These are phyloP conservation scores for Arthrocladium fulminans DNA, from an alignment of 2,329 filamentous ascomycete species.

Conservation along the genomic window DNA sequence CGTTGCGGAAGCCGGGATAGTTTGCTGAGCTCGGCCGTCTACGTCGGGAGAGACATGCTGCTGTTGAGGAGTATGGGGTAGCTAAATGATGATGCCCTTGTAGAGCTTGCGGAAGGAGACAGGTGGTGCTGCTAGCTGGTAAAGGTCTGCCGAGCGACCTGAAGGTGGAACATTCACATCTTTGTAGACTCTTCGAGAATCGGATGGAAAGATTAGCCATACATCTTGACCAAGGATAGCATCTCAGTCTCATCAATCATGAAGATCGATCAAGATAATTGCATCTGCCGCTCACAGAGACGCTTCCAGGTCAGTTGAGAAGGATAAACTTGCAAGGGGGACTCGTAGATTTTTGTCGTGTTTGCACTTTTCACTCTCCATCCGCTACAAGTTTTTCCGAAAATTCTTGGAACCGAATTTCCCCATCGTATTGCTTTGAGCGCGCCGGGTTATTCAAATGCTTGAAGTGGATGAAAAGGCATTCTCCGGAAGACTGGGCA, in stretches of 20 bases:
- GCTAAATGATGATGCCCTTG: not conserved
- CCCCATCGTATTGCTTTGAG: no score
- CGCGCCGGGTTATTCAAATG: no score
- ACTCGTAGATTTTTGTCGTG: no score
- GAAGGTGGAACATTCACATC: not conserved
- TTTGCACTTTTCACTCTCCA: no score
- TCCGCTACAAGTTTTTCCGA: no score
- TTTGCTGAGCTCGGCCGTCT: not conserved
- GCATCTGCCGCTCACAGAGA: not conserved
- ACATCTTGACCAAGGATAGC: conserved; percentile 1
- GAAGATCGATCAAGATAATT: conserved; percentile 1
- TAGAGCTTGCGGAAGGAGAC: not conserved
- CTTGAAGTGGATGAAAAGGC: no score
- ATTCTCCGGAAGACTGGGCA: no score
- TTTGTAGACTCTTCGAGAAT: not conserved
- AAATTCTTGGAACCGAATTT: no score
- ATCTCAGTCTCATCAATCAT: conserved; percentile 6
- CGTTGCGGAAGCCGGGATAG: conserved; percentile 5
- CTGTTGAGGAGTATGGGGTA: not conserved
- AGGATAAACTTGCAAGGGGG: no score
- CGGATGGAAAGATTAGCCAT: not conserved
- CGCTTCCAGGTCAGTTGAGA: not conserved
- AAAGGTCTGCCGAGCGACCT: not conserved
- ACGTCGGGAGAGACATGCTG: not conserved
- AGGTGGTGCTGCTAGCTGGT: not conserved